Evolutionary conservation across 2,329 filamentous ascomycete genomes (phyloP), one percentile per base, ranked within the genome.

Genomic region (Xylariaceae sp.): DNA sequence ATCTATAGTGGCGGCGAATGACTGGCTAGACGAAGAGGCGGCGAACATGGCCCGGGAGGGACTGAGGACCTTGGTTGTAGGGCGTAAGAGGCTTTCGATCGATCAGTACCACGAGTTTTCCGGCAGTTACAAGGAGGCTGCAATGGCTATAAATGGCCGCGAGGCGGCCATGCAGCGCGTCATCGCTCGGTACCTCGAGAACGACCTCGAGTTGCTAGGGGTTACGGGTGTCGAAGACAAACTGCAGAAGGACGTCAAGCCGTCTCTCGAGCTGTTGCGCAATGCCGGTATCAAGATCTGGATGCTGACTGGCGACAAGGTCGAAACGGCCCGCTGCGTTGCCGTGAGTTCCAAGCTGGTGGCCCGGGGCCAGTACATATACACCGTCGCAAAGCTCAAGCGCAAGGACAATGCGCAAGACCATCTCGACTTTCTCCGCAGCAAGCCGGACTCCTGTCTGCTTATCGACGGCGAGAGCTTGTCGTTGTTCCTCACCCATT

Each of bases 1-100:
- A n/a, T 76, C 83, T 3, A 97, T 98, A 50, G 92, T 98, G 24
- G 87, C 85, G 6, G 80, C 89, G 13, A 98, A 97, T 57, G 92
- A 98, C 66, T 98, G 92, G 94, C 78, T 98, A 0, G 92, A 98
- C 51, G 92, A 98, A 62, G 92, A 98, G 62, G 97, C 92, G 0
- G 87, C 88, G n/a, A 98, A 98, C 60, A 98, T 98, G 94, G 94
- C 94, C 5, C 81, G 92, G 33, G 94, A 98, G 69, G 92, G 92
- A 27, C 70, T 98, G 34, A 83, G 92, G 41, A 98, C 92, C 1
- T 73, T 98, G 5, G 92, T 98, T 5, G 85, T 98, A 17, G 94
- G 92, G n/a, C 79, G 94, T 32, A 95, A 92, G 61, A 83, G 80
- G 52, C 71, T 98, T 5, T 90, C 88, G 0, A 53, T 70, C 5